Base-by-base conservation (phyloP, 805 yeast species). In the Candida ulmi region DNA sequence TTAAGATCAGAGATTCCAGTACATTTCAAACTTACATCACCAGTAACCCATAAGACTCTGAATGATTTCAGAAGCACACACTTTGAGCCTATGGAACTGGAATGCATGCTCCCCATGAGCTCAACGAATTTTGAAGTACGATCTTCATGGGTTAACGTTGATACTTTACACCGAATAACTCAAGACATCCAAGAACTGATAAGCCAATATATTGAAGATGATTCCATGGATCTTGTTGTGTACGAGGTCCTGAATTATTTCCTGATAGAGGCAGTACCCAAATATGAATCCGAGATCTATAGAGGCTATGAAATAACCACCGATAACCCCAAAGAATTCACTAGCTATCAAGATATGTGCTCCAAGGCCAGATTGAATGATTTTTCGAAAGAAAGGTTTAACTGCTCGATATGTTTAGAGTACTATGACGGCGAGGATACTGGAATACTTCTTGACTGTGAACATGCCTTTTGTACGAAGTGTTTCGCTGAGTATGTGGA, bases 341-440 rank as follows among this genome's bases (percentile, higher is more conserved):
- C 23, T 13, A 25, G 35, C 39, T 58, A 39, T n/a, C 47, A 39
- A 8, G 42, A 50, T 3, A 56, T 56, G 40, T 56, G 65, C 40
- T 27, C 44, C 12, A n/a, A 41, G 4, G 52, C 51, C 4, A 48
- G 55, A 16, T 31, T 42, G 12, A 38, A 49, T 1, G 56, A 58
- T 11, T 72, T 71, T 44, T 44, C 62, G 6, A 39, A 42, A 11
- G 47, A 51, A 11, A 68, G 78, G 7, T 74, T 69, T 44, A 48
- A 59, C 3, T 80, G 85, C 53, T 73, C 71, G n/a, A 76, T 80
- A 1, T 80, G 86, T 51, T 73, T 75, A 44, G 68, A 62, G 17
- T 67, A 63, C 25, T 60, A 58, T 36, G 72, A 71, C 41, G 85
- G 85, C 1, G 38, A 30, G 0, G 41, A 51, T 26, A 13, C 6